Base-by-base conservation (phyloP, 202 grass and related monocot genomes). In the Schoenoplectus triqueter region DNA sequence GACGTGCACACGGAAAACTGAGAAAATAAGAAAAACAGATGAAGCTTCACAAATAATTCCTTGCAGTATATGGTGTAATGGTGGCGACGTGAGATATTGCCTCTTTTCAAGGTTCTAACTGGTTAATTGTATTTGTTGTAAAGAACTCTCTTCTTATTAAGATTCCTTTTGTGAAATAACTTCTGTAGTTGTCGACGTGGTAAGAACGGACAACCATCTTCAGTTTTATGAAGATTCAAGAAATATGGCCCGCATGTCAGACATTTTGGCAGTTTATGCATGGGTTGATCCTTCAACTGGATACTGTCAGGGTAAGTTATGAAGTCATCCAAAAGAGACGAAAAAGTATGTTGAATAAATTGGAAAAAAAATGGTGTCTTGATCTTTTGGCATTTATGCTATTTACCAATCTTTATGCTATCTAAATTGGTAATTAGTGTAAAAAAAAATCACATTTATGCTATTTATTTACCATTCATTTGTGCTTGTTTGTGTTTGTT, bases 241-340 rank as follows among this genome's bases (percentile, higher is more conserved):
- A 88, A 98, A 98, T 87, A 98, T 95, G 91, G 96, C 96, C 39
- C 92, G 96, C 84, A 98, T 98, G 96, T 95, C 96, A 82, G 96
- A 98, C 91, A 98, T 98, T 92, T 90, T 98, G 82, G 96, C 96
- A 57, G 96, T 98, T 81, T 98, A 98, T 94, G 96, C 96, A 88
- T 98, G 93, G 96, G 86, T 92, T 90, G 96, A 98, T 89, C 96
- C 96, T 80, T 91, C 93, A 57, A 98, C 96, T 85, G 96, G 96
- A 75, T 98, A 98, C 74, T 98, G 96, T 81, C 96, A 98, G 95
- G 96, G 96, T 98, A 84, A 80, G 46, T 75, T 54, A 15, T 63
- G 45, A 87, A 65, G 48, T 47, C 84, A 82, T 84, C 71, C 89
- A 21, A 90, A 89, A 73, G 40, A 59, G 69, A 78, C 51, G 60